Evolutionary conservation across 768 basidiomycete genomes (phyloP).

Genomic region (Guyanaporus albipodus): DNA sequence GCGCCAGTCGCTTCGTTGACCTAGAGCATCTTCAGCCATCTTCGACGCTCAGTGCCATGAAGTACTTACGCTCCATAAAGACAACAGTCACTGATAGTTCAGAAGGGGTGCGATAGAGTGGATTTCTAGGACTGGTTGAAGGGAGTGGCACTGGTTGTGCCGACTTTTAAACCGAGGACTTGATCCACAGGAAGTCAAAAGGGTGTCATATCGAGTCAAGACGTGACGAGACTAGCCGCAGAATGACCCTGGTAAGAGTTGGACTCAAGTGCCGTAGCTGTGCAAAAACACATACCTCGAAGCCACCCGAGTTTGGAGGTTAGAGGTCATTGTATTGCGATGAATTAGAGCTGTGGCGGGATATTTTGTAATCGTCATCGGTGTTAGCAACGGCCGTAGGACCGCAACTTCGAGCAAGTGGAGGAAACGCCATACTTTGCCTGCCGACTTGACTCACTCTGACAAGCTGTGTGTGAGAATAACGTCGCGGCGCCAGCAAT

Average conservation of each 20-base stretch:
- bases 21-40: slow-evolving; percentile 13
- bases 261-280: slow-evolving; percentile 18
- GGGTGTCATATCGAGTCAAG: slow-evolving; percentile 24
- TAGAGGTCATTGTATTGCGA: slow-evolving; percentile 4
- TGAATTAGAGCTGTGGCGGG: slow-evolving; percentile 15
- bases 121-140: slow-evolving; percentile 8
- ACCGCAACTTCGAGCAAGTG: slow-evolving; percentile 16
- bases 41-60: neutral
- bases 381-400: slow-evolving; percentile 12
- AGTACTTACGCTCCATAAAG: slow-evolving; percentile 19
- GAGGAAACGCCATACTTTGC: slow-evolving; percentile 25
- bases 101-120: neutral
- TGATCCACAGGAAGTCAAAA: slow-evolving; percentile 21
- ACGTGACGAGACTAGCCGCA: slow-evolving; percentile 15
- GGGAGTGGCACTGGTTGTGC: neutral
- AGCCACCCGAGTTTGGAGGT: slow-evolving; percentile 17
- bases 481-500: slow-evolving; percentile 6
- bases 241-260: slow-evolving; percentile 5
- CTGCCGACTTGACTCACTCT: slow-evolving; percentile 27
- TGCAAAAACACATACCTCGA: slow-evolving; percentile 7
- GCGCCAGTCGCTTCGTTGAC: slow-evolving; percentile 23
- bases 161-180: slow-evolving; percentile 23
- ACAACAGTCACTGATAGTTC: neutral
- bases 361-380: slow-evolving; percentile 18
- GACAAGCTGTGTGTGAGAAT: slow-evolving; percentile 32